Base-by-base conservation (phyloP, 257 asterid genomes). In the Scutellaria galericulata region DNA sequence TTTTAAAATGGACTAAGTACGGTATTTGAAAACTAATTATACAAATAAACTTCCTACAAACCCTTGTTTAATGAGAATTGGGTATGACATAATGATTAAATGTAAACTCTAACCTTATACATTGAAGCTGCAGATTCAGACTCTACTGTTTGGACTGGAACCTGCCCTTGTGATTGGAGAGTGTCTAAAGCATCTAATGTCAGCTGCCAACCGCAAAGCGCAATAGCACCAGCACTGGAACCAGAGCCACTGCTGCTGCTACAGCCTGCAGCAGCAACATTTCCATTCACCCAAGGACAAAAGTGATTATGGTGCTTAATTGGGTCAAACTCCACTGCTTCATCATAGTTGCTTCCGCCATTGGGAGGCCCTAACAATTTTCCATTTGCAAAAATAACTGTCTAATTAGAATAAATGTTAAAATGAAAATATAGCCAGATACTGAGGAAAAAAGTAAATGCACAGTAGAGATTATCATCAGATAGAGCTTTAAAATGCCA, bases 251-350 rank as follows among this genome's bases (percentile, higher is more conserved):
- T 81, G 68, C 91, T 87, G 84, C 86, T 90, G 74, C 87, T 80
- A 77, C 89, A 79, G 81, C 98, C 99, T 4, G 99, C 99, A 76
- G 99, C 97, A 37, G 99, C 99, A 75, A 95, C 99, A 84, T 95
- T 92, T 73, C 99, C 98, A 70, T 95, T 92, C 74, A 95, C 97
- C 99, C 99, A 95, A 73, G 99, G 98, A 74, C 99, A 95, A 83
- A 86, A 92, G 79, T 76, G 81, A 77, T 95, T 95, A 70, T 95
- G 99, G 77, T 87, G 85, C 89, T 90, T 92, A 41, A 95, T 90
- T 68, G 98, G 99, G 80, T 95, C 97, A 42, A 95, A 95, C 75
- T 95, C 99, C 80, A 79, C 85, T n/a, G 82, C 83, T 64, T 88
- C 99, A 45, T 88, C 97, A 73, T 90, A 92, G 84, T 92, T 92